Evolutionary conservation across 2,329 filamentous ascomycete genomes (phyloP), one percentile per base, ranked within the genome.

Genomic region (Purpureocillium takamizusanense): DNA sequence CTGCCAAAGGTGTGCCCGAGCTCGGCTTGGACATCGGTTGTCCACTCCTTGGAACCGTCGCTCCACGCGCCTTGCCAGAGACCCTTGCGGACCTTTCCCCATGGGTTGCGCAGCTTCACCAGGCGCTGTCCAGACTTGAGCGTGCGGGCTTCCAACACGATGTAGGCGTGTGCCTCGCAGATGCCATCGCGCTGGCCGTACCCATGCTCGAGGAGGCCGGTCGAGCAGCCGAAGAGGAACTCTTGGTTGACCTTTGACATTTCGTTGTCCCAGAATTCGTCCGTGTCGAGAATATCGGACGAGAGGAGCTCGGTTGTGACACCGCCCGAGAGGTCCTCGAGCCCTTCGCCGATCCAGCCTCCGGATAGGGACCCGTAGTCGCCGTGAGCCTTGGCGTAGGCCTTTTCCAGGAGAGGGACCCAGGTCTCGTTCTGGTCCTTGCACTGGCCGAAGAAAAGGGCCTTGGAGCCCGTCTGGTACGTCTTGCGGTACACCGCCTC

Each of bases 191-290:
- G 66, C 36, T 73, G 62, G 4, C 78, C 78, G 40, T 78, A 80
- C 2, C 78, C 78, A 25, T 70, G 69, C 32, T 77, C 78, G 39
- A 82, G 69, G 18, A 81, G 63, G 9, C 81, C 81, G 0, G 75
- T 77, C 0, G 70, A 74, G 50, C 80, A 84, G n/a, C 81, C 81
- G 49, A 86, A 86, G 7, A 86, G 62, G 50, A 92, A 94, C 36
- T 86, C 81, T 39, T 86, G 65, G 54, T 94, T 92, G 41, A 88
- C 85, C 45, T 83, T 79, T 59, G 81, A 76, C 17, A 94, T 71
- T 54, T 92, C 84, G 29, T 90, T 78, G 1, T 72, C 76, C 88
- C 87, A 94, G 55, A 94, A 94, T 16, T 77, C 73, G 36, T 94
- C 81, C 42, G 83, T 82, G 52, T 92, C 81, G 4, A 87, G 69